Evolutionary conservation across 129 eudicot species (phyloP).

Genomic region (Centrapalus pauciflorus): DNA sequence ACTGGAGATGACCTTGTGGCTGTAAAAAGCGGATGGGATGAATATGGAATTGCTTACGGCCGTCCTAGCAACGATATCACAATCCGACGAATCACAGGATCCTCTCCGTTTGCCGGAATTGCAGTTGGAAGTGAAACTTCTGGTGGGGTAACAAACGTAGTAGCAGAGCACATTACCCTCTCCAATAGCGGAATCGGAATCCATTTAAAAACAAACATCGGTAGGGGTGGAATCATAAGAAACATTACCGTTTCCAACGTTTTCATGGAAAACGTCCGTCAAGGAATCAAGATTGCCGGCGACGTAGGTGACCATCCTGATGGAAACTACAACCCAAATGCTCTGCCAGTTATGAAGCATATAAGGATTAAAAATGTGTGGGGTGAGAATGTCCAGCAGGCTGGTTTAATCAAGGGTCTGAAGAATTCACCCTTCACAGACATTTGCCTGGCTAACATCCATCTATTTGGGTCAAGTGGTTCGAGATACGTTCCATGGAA

Average conservation of each 20-base stretch:
- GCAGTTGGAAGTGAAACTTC: conserved; percentile 96
- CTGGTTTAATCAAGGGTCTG: conserved; percentile 70
- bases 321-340: conserved; percentile 50
- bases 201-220: conserved; percentile 80
- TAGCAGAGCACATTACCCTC: conserved; percentile 77
- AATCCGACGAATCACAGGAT: conserved; percentile 75
- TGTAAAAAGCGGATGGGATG: conserved; percentile 98
- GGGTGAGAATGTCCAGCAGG: conserved; percentile 62
- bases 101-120: conserved; percentile 85
- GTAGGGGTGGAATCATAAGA: conserved; percentile 75
- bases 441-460: conserved; percentile 62
- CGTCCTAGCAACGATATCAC: conserved; percentile 77
- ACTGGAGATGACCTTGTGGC: conserved; percentile 93
- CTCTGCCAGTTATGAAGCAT: conserved; percentile 57
- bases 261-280: conserved; percentile 62
- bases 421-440: conserved; percentile 61
- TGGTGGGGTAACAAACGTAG: conserved; percentile 61
- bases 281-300: conserved; percentile 83
- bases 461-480: conserved; percentile 37
- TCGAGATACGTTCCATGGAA: conserved; percentile 48
- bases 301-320: conserved; percentile 93
- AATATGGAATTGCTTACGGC: conserved; percentile 72
- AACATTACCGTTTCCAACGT: conserved; percentile 73
- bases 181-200: conserved; percentile 76
- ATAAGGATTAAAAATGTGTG: conserved; percentile 44